Evolutionary conservation across 2,329 filamentous ascomycete species (phyloP), one percentile per base, ranked within the genome.

Genomic region (Corynespora cassiicola): DNA sequence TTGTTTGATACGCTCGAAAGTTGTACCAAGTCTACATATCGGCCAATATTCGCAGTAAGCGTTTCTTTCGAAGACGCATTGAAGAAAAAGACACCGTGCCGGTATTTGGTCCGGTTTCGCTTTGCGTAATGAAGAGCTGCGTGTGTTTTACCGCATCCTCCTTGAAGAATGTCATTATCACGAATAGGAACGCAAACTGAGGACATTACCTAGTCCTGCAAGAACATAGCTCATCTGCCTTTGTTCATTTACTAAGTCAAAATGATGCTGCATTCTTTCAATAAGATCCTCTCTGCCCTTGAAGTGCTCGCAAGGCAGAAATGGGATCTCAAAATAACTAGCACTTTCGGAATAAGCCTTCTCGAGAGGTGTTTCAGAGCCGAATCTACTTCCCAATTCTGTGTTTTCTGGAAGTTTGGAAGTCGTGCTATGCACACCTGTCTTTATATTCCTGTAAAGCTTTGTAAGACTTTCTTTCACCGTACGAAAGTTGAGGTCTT

Each of bases 41-140:
- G 26, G 26, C 14, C 26, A 14, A 28, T 8, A 15, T 28, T 28
- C 15, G 26, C 14, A 7, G 26, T 14, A 14, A 28, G 10, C 9
- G 26, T 28, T 15, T 28, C 26, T 15, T 28, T 28, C 14, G 26
- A 28, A 9, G 26, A 28, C 14, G 26, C 26, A 15, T 28, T 28
- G 26, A 28, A 15, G 14, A 28, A 28, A 14, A 28, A 28, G 14
- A 28, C 26, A 15, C 26, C 26, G 26, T 28, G 7, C 14, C 14
- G 10, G 14, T 28, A 28, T 28, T 14, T 8, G 26, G 15, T 10
- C 7, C 26, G 26, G 7, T 14, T 8, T 7, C 26, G 26, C 7
- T 28, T 9, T 7, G 26, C 26, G 14, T 28, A 28, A 7, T 28
- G 26, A 7, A 28, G 14, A 7, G 26, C 26, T 9, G 26, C 14